phyloP scores from a whole-genome alignment of 2,329 filamentous ascomycete species.

The Ophiobolus disseminans region DNA sequence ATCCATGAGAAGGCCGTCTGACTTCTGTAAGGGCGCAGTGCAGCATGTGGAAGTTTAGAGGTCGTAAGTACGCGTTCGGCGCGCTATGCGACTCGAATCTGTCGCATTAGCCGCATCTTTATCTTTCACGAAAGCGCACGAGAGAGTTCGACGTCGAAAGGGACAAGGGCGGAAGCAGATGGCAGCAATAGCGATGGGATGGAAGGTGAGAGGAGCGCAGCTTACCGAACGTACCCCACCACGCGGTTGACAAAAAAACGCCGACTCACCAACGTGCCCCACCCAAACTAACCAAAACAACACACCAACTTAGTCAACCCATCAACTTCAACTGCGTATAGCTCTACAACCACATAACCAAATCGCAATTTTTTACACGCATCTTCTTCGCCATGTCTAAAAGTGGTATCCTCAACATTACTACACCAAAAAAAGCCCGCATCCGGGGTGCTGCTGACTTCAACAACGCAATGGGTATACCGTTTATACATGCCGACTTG shows the following conservation, averaged over 20 bases:
- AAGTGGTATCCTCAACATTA: neutral
- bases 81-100: too few species aligned
- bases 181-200: too few species aligned
- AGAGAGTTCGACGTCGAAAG: too few species aligned
- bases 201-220: too few species aligned
- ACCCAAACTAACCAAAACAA: neutral
- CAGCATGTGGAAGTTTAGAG: too few species aligned
- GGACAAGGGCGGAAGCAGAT: too few species aligned
- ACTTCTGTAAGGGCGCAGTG: too few species aligned
- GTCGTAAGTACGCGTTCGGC: too few species aligned
- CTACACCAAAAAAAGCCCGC: neutral
- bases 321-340: neutral
- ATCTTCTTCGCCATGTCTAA: neutral
- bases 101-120: too few species aligned
- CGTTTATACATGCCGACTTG: constrained; percentile 1
- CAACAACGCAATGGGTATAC: neutral
- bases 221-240: too few species aligned
- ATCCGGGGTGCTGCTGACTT: constrained; percentile 2
- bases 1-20: too few species aligned
- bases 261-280: neutral
- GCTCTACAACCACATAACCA: neutral
- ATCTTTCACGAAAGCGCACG: too few species aligned
- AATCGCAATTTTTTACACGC: neutral
- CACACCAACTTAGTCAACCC: neutral
- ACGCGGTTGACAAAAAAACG: neutral